Conservation (phyloP, 768 basidiomycete species). For the Clathrus columnatus region DNA sequence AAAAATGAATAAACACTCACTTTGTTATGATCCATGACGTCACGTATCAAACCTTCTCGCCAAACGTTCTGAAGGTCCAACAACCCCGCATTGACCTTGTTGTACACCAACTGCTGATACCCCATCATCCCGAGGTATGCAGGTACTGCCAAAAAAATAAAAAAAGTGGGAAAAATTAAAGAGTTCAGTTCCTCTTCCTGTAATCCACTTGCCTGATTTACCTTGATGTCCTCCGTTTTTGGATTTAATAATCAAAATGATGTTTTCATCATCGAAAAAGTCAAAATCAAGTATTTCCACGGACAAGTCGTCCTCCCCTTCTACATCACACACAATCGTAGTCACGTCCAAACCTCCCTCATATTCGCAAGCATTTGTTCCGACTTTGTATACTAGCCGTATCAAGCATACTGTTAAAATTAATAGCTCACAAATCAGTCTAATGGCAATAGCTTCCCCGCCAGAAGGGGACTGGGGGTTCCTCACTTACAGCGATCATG, state of each 20-base stretch:
- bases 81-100: conserved; percentile 37
- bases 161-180: conserved; percentile 31
- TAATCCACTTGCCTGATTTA: conserved; percentile 29
- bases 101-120: conserved; percentile 55
- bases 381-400: conserved; percentile 41
- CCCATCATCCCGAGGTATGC: conserved; percentile 54
- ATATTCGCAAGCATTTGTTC: conserved; percentile 24
- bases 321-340: conserved; percentile 26
- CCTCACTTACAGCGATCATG: conserved; percentile 1
- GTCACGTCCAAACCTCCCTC: conserved; percentile 28
- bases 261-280: conserved; percentile 69
- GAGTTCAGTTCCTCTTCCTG: conserved; percentile 21
- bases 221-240: conserved; percentile 34
- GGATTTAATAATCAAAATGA: conserved; percentile 56
- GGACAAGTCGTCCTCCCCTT: conserved; percentile 28
- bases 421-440: conserved; percentile 16
- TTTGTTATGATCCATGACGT: conserved; percentile 57
- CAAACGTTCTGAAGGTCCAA: conserved; percentile 44
- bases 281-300: conserved; percentile 57
- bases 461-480: background rate
- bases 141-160: no score
- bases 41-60: conserved; percentile 36
- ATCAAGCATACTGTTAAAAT: conserved; percentile 44
- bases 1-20: conserved; percentile 34
- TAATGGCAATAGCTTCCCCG: background rate